Base-by-base conservation (phyloP, 768 basidiomycete species). In the Cyclocybe cylindracea region DNA sequence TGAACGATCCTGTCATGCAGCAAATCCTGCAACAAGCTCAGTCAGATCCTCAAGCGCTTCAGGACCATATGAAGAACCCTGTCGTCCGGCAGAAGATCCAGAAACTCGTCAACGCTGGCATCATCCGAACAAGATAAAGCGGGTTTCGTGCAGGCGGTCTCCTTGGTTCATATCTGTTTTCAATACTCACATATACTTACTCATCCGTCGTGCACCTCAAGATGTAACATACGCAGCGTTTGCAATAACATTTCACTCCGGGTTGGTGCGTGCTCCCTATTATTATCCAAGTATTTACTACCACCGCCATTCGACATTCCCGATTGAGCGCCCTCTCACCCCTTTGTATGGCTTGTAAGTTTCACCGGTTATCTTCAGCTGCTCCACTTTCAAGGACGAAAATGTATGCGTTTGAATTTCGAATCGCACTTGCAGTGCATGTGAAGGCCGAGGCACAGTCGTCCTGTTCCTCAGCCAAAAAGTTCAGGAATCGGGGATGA, bases 1-100 rank as follows among this genome's bases (percentile, higher is more conserved):
- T 95, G 91, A 75, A 69, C 61, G 94, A 94, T 67, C 92, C 94
- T 7, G 75, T 96, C 57, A 96, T 97, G 91, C 91, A 97, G 71
- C 84, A 85, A 51, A 97, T 99, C 58, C 69, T 99, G 62, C 90
- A 95, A 67, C 95, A 98, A 72, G 93, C 94, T 6, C 96, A 99
- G 72, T 62, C 73, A 44, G 86, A 98, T 69, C 96, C 97, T 5
- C 76, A 81, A 40, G 91, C 95, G 18, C 75, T 99, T 52, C 89
- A 91, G 68, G 93, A 97, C 61, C 96, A 99, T 72, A 89, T 98
- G 88, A 93, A 94, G 83, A 97, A 95, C 63, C 87, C 92, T 7
- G 69, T 77, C 33, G 85, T 95, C 32, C 80, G 82, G 38, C 68
- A 77, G 50, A 96, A 95, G 78, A 91, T 97, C 56, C 79, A 85